Evolutionary conservation across 805 yeast species (phyloP).

Genomic region (Jamesozyma jinghongensis): DNA sequence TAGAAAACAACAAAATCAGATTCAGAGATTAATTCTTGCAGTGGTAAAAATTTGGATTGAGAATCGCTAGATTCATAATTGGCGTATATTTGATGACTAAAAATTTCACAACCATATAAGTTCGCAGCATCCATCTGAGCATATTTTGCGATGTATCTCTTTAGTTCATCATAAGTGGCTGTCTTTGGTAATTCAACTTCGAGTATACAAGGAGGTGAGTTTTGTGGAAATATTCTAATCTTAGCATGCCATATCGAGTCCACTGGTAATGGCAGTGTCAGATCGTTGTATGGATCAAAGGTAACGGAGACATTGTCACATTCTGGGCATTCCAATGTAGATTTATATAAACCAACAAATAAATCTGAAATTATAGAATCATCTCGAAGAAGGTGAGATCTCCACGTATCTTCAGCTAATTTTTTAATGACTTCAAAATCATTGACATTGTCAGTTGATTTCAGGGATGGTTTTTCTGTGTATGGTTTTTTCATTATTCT

Average conservation of each 20-base stretch:
- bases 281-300: constrained; percentile 87
- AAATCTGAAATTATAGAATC: constrained; percentile 79
- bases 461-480: constrained; percentile 76
- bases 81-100: constrained; percentile 57
- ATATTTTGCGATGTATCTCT: constrained; percentile 48
- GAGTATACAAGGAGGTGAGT: constrained; percentile 40
- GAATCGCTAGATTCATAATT: constrained; percentile 58
- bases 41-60: constrained; percentile 44
- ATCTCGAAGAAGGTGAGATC: constrained; percentile 66
- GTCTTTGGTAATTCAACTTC: constrained; percentile 68
- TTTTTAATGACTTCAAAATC: constrained; percentile 44
- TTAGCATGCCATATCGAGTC: constrained; percentile 61
- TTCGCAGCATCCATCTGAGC: constrained; percentile 28
- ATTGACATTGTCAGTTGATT: constrained; percentile 42
- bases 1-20: constrained; percentile 63
- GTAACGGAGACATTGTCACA: constrained; percentile 76
- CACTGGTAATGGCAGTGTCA: constrained; percentile 82
- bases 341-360: constrained; percentile 84
- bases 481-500: constrained; percentile 75
- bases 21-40: constrained; percentile 54
- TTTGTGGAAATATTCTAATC: constrained; percentile 53
- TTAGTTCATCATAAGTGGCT: constrained; percentile 54
- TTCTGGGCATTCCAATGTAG: constrained; percentile 79
- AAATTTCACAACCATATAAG: constrained; percentile 52
- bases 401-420: constrained; percentile 73